Base-by-base conservation (phyloP, 2,329 filamentous ascomycete species). In the Aspergillus carbonarius region DNA sequence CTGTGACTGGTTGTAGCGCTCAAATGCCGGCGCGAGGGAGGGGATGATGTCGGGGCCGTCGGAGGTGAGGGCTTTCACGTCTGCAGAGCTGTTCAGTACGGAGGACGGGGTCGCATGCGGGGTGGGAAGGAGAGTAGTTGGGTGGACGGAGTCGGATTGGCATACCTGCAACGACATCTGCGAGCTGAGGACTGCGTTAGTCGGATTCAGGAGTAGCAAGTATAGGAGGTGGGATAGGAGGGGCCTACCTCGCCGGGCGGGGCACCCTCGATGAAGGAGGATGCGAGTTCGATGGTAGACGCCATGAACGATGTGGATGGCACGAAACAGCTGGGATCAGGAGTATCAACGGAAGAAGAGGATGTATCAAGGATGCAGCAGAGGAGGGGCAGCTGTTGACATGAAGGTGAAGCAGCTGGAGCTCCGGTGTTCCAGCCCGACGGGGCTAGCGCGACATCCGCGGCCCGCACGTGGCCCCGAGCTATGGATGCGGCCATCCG, bases 1-100 rank as follows among this genome's bases (percentile, higher is more conserved):
- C 77, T 99, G 95, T 76, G 93, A 89, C 78, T 99, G 93, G 70
- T 98, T 97, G 84, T 99, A 98, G 77, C 90, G 92, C 78, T 93
- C 83, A 74, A 96, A 96, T 0, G 95, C 92, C 0, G 92, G 90
- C 6, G 83, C 85, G 54, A 97, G 88, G 63, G 90, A 87, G 60
- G 86, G 79, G 56, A 93, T 79, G 61, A 95, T 80, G 56, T 83
- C 80, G 37, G 87, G 85, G 42, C 87, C 86, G 66, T 89, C 86
- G 62, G 85, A 81, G 17, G 92, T 92, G 44, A 99, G 83, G 52
- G 87, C 83, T 77, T 96, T 96, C 81, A 99, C 96, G 74, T 96
- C 95, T 96, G 76, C 62, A 53, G 32, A 34, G 42, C 40, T 23
- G 66, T 60, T 62, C 50, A 56, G 51, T 62, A 54, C 47, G 62